Evolutionary conservation across 2,329 filamentous ascomycete genomes (phyloP).

Genomic region (Cordyceps cateniannulata): DNA sequence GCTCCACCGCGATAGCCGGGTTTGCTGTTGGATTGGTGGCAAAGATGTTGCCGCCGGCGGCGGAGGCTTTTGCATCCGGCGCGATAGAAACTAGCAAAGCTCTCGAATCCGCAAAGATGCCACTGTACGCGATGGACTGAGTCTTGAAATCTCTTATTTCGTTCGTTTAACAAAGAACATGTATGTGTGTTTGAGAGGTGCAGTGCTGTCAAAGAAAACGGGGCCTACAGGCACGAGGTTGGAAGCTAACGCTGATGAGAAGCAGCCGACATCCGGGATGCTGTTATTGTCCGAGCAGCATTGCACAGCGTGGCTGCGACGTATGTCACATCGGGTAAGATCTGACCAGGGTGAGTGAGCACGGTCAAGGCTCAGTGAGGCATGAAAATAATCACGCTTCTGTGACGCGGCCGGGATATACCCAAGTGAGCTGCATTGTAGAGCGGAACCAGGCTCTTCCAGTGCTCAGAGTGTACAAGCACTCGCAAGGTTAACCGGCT

Average conservation of each 20-base stretch:
- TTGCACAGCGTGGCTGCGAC: background rate
- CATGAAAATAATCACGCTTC: background rate
- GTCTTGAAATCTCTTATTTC: background rate
- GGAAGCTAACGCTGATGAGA: background rate
- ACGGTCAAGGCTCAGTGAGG: background rate
- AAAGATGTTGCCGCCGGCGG: background rate
- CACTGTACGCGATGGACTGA: background rate
- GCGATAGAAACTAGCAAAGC: background rate
- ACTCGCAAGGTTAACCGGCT: too few relatives aligned
- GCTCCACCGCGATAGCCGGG: constrained; percentile 11
- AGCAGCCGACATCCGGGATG: background rate
- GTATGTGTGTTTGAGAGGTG: background rate
- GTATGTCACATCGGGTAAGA: constrained; percentile 4
- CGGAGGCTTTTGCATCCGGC: background rate
- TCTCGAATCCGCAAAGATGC: background rate
- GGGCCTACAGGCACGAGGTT: background rate
- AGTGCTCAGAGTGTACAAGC: background rate
- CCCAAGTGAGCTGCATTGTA: background rate
- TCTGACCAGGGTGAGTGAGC: background rate
- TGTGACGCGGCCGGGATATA: background rate
- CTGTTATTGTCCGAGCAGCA: background rate
- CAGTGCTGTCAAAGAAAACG: background rate
- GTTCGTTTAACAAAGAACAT: too few relatives aligned
- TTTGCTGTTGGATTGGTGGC: background rate
- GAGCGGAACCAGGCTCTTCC: background rate